A percentile compares a stretch with the other conserved stretches of the same genome.
phyloP scores from a whole-genome alignment of 2,329 filamentous ascomycete species.

The Aureobasidium namibiae region DNA sequence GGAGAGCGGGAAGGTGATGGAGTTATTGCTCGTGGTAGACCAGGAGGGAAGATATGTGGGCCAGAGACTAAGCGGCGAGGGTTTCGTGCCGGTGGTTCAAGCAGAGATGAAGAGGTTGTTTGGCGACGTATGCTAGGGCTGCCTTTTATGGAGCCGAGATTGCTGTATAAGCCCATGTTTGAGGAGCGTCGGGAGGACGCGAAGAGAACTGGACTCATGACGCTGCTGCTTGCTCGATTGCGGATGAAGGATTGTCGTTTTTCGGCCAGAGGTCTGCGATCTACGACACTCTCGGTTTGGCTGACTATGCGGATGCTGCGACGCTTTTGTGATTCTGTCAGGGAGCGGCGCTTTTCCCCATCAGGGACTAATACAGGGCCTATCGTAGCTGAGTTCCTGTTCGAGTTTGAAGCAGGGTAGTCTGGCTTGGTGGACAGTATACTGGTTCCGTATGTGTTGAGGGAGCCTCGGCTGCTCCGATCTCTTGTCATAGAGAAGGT shows the following conservation, averaged over 20 bases:
- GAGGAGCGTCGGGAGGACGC: constrained; percentile 19
- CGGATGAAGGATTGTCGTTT: constrained; percentile 35
- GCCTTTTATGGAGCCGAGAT: neutral
- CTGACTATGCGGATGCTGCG: constrained; percentile 33
- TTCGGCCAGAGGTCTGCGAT: constrained; percentile 31
- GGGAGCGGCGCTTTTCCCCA: constrained; percentile 13
- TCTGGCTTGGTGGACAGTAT: constrained; percentile 31
- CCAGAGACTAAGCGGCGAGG: constrained; percentile 19
- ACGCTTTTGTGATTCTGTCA: constrained; percentile 27
- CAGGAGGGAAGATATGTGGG: constrained; percentile 19
- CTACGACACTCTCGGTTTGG: constrained; percentile 28
- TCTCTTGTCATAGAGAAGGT: constrained; percentile 21
- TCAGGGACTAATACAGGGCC: constrained; percentile 7
- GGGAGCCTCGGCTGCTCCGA: constrained; percentile 29
- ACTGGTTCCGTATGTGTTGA: constrained; percentile 32
- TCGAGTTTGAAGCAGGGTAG: constrained; percentile 26
- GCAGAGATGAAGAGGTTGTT: constrained; percentile 22
- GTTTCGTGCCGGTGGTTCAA: constrained; percentile 22
- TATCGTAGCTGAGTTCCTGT: constrained; percentile 19
- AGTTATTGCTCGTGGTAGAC: constrained; percentile 23
- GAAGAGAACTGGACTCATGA: constrained; percentile 31
- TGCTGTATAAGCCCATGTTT: neutral
- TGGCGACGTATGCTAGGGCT: constrained; percentile 5
- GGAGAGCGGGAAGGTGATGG: constrained; percentile 14
- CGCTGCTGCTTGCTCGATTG: constrained; percentile 31